Evolutionary conservation across 2,329 filamentous ascomycete genomes (phyloP).

Genomic region (Myriosclerotinia scirpicola): DNA sequence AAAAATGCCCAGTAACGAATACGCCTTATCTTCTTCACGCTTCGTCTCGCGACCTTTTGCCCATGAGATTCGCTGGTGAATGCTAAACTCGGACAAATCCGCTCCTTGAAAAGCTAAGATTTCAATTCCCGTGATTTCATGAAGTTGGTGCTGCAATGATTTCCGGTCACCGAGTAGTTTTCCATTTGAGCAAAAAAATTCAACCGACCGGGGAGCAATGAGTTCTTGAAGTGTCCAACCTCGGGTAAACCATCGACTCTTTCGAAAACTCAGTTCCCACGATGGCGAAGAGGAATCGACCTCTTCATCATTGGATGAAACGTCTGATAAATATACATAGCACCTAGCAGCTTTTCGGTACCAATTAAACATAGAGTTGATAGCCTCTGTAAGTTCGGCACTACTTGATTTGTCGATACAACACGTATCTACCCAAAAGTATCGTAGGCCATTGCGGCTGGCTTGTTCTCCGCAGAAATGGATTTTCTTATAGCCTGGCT

Average conservation of each 20-base stretch:
- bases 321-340: conserved; percentile 32
- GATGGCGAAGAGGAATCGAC: conserved; percentile 13
- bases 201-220: conserved; percentile 27
- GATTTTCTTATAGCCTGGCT: conserved; percentile 27
- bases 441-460: conserved; percentile 24
- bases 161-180: conserved; percentile 26
- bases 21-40: conserved; percentile 42
- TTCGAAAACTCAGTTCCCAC: conserved; percentile 27
- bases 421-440: conserved; percentile 28
- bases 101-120: conserved; percentile 24
- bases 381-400: conserved; percentile 27
- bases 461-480: conserved; percentile 28
- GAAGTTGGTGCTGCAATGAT: conserved; percentile 25
- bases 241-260: conserved; percentile 32
- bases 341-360: conserved; percentile 30
- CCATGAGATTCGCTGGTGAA: conserved; percentile 40
- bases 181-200: conserved; percentile 28
- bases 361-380: conserved; percentile 36
- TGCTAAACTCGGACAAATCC: conserved; percentile 30
- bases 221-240: conserved; percentile 34
- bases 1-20: conserved; percentile 48
- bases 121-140: conserved; percentile 27
- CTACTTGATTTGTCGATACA: conserved; percentile 28
- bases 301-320: conserved; percentile 8
- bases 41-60: conserved; percentile 43